These are phyloP conservation scores for Brassica cretica DNA, from an alignment of 345 rosid genomes.

Conservation along the genomic window DNA sequence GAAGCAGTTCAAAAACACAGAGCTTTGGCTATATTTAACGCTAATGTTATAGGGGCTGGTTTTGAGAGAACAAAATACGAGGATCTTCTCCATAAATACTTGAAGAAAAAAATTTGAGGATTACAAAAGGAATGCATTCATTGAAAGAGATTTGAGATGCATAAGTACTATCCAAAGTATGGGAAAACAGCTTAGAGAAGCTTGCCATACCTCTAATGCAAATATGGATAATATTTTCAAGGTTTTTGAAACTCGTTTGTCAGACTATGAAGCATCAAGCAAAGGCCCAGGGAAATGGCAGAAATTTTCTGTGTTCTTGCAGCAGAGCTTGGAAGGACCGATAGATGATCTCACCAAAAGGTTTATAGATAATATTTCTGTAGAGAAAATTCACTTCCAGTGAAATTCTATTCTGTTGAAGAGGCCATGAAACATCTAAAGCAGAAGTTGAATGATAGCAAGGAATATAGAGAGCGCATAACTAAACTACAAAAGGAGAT, in stretches of 20 bases:
- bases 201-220: conserved; percentile 63
- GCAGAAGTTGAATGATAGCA: too few species aligned
- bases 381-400: conserved; percentile 72
- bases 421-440: too few species aligned
- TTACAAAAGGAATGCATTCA: neutral
- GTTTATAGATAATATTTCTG: conserved; percentile 69
- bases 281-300: conserved; percentile 93
- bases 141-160: neutral
- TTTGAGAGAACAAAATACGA: neutral
- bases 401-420: conserved; percentile 80
- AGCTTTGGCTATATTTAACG: too few species aligned
- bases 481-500: conserved; percentile 55
- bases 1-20: too few species aligned
- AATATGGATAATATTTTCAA: conserved; percentile 70
- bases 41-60: too few species aligned
- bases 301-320: conserved; percentile 78
- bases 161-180: neutral
- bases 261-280: conserved; percentile 73
- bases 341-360: conserved; percentile 77
- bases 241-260: conserved; percentile 76
- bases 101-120: neutral
- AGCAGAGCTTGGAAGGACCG: conserved; percentile 94
- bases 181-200: too few species aligned
- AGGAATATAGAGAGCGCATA: too few species aligned
- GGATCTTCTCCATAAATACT: neutral